These are phyloP conservation scores for Yamadazyma kanchanaburiensis DNA, from an alignment of 1,139 yeast genomes.

Conservation along the genomic window DNA sequence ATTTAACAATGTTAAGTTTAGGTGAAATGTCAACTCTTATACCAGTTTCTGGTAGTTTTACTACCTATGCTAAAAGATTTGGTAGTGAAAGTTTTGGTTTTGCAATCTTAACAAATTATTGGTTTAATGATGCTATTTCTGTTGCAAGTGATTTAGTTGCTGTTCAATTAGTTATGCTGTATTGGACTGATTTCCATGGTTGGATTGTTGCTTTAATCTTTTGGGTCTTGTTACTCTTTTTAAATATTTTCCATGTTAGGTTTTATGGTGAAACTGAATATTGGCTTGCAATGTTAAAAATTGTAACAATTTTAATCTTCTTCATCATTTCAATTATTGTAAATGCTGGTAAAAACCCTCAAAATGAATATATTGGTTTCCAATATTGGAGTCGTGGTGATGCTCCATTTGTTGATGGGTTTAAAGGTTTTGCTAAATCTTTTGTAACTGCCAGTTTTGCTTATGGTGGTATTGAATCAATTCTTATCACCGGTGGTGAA, in stretches of 20 bases:
- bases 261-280: slow-evolving; percentile 45
- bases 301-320: slow-evolving; percentile 36
- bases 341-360: slow-evolving; percentile 33
- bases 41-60: slow-evolving; percentile 64
- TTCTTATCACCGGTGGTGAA: slow-evolving; percentile 67
- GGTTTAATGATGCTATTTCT: slow-evolving; percentile 63
- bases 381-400: slow-evolving; percentile 36
- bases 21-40: slow-evolving; percentile 66
- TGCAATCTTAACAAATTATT: slow-evolving; percentile 59
- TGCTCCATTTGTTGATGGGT: slow-evolving; percentile 41
- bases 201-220: slow-evolving; percentile 57
- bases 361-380: slow-evolving; percentile 37
- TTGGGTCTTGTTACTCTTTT: slow-evolving; percentile 50
- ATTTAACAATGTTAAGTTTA: slow-evolving; percentile 54
- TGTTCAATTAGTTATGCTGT: slow-evolving; percentile 52
- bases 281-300: slow-evolving; percentile 36
- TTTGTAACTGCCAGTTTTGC: slow-evolving; percentile 62
- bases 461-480: slow-evolving; percentile 65
- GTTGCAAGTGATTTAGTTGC: slow-evolving; percentile 64
- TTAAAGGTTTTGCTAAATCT: slow-evolving; percentile 35
- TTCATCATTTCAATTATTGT: slow-evolving; percentile 37
- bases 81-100: slow-evolving; percentile 63
- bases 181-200: slow-evolving; percentile 61
- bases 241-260: slow-evolving; percentile 54
- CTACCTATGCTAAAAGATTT: slow-evolving; percentile 56